Evolutionary conservation across 2,329 filamentous ascomycete species (phyloP), one percentile per base, ranked within the genome.

Genomic region (Penicillium sp.): DNA sequence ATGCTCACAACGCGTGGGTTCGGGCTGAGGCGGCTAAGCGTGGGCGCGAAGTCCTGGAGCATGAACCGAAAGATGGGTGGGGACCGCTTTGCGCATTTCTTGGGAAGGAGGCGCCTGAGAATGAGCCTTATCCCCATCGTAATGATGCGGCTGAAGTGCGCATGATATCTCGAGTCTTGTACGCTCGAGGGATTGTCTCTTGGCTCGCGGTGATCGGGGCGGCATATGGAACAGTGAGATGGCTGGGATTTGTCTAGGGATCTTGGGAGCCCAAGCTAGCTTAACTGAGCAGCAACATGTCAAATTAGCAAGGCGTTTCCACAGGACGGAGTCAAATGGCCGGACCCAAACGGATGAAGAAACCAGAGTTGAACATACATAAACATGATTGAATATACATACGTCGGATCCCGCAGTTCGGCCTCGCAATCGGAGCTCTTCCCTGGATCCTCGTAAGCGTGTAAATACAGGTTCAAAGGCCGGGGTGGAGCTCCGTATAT

Each of bases 1-100:
- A 55, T 13, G 52, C 47, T 10, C 56, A 58, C 27, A 58, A 58
- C 51, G 51, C 56, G 19, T 58, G 56, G 56, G 44, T 58, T 19
- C 52, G 35, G 8, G 47, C 43, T 5, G 47, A 55, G 13, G 56
- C 56, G 31, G 33, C 47, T 9, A 58, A 55, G 10, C 56, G 56
- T n/a, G 56, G 52, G 4, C 47, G 52, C 8, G 26, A 58, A 16
- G 56, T 58, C 19, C 37, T 58, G 8, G 56, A 58, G 33, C 54
- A 51, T n/a, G 56, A 55, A 26, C 56, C 56, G 33, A 6, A 22
- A 24, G 47, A 58, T 29, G 56, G 56, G 47, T 58, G 56, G 56
- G 52, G 43, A 33, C 24, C 56, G n/a, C 22, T 58, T n/a, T 58
- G 56, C 16, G 19, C 16, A 3, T 24, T 55, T 37, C 7, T 55